Evolutionary conservation across 2,329 filamentous ascomycete genomes (phyloP), one percentile per base, ranked within the genome.

Genomic region (Ophiostoma australiae): DNA sequence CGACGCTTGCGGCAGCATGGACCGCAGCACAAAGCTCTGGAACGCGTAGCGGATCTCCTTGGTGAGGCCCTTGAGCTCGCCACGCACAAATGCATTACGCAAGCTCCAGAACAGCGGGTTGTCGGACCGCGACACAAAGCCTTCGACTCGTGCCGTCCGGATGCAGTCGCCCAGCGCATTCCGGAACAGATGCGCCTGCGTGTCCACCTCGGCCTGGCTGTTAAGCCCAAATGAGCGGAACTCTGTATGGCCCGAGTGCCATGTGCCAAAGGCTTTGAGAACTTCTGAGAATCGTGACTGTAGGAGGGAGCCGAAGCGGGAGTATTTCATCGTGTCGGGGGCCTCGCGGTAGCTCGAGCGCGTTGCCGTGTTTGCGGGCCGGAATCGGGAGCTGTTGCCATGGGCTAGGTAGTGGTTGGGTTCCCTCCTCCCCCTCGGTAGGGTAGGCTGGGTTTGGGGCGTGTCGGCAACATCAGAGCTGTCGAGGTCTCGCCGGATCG

Each of bases 11-110:
- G 89, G 86, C 77, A 90, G 88, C 35, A 82, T 82, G 2, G 82
- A 78, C 15, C 86, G 85, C 72, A 89, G 81, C 27, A 91, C 80
- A 74, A 89, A 88, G 52, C 85, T 87, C 75, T 90, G 88, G 77
- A 95, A 92, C 41, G 86, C 82, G 76, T 90, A 90, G 20, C 63
- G 63, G 63, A 66, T 23, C 63, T 66, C 63, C 35, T 66, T 66
- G 33, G 17, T 37, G 20, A 66, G 63, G n/a, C 63, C 63, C 72
- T 85, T 85, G 52, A 97, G 74, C 75, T 90, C 87, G 10, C 77
- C 80, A 6, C 80, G 77, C 61, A 90, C 80, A 76, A 90, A 92
- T 1, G 86, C 85, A 70, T 86, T 83, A 72, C 86, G 85, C 71
- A 92, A 78, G 68, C 81, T 81, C 81, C 82, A 86, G 76, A 88